Base-by-base conservation (phyloP, 345 rosid species). In the Firmiana major region DNA sequence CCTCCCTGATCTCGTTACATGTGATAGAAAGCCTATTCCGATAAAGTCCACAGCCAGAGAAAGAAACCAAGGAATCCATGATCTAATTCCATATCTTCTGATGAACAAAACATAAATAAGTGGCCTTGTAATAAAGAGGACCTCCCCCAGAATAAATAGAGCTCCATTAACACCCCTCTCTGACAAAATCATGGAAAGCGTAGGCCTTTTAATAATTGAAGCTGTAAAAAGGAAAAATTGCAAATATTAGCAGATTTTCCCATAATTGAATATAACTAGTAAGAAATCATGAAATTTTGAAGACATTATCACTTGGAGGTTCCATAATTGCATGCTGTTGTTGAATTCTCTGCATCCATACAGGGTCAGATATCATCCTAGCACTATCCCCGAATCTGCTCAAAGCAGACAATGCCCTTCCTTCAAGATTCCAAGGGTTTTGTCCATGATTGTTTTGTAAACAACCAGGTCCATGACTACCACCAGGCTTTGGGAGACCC, bases 11-110 rank as follows among this genome's bases (percentile, higher is more conserved):
- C 78, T 84, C 1, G 87, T 64, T 69, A 81, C 81, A 67, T 77
- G 86, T 12, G 92, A 83, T 21, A 92, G 82, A 74, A 91, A 67
- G 57, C 94, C 86, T 63, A 84, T 74, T 38, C 95, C 98, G 5
- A 85, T 19, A 2, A 89, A 40, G 75, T 94, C 97, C 77, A 91
- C 83, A 43, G 86, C 88, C 67, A 94, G 86, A 7, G 99, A 97
- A 74, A 97, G 77, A 82, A 88, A 88, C 98, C 98, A 94, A 28
- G 98, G 98, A 70, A 84, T 85, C 99, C 99, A 97, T 16, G 99
- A 97, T 43, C 89, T 85, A 78, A 85, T 78, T 73, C 97, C 97
- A 51, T 83, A 89, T 87, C 83, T 92, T 85, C 93, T 86, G 75
- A 94, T 89, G 79, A 92, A 87, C n/a, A 92, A 71, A 77, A 97